phyloP scores from a whole-genome alignment of 306 rosid species.

The Dryas octopetala region DNA sequence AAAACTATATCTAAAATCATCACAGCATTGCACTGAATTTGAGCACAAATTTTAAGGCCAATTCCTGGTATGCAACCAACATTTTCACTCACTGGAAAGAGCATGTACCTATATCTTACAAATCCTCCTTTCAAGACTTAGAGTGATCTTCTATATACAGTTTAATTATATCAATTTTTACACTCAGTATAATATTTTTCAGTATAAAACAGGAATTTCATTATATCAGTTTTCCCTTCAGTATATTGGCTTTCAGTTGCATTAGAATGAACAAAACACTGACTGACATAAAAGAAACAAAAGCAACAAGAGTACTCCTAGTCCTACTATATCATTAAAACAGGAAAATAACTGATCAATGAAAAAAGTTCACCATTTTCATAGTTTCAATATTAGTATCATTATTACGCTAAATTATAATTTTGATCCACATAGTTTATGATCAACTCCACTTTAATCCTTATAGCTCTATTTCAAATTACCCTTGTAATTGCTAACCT shows the following conservation, averaged over 20 bases:
- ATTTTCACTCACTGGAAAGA: conserved; percentile 6
- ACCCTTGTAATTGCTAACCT: neutral
- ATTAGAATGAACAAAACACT: neutral
- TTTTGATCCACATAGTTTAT: neutral
- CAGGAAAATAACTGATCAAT: neutral
- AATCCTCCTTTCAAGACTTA: neutral
- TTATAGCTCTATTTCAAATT: neutral
- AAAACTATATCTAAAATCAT: neutral
- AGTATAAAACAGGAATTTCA: too few species aligned
- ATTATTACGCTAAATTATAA: neutral
- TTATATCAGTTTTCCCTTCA: too few species aligned
- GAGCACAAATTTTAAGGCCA: neutral
- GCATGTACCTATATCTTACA: conserved; percentile 5
- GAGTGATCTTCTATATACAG: neutral
- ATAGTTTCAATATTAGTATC: neutral
- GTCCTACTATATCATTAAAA: conserved; percentile 1
- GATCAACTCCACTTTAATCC: neutral
- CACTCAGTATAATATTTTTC: neutral
- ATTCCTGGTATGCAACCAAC: neutral
- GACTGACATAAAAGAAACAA: neutral
- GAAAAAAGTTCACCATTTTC: neutral
- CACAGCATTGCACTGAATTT: neutral
- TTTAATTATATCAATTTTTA: neutral
- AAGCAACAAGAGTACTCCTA: neutral
- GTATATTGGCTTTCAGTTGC: neutral